phyloP scores from a whole-genome alignment of 306 rosid genomes.

The Castanopsis chinensis region DNA sequence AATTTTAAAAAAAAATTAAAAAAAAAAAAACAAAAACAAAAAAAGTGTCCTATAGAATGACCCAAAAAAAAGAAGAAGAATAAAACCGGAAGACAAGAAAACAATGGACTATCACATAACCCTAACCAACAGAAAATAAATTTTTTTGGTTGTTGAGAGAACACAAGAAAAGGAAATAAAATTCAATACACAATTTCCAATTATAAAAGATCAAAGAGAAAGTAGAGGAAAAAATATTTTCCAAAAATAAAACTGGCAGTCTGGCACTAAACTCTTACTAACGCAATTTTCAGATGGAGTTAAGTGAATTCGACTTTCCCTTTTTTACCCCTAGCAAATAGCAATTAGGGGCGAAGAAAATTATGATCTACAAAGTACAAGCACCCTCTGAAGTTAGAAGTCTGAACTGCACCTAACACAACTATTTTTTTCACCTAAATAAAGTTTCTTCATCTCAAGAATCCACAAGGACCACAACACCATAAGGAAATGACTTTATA shows the following conservation, averaged over 20 bases:
- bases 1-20: too few species aligned
- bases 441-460: background rate
- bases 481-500: background rate
- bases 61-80: background rate
- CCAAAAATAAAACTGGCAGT: too few species aligned
- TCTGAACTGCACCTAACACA: background rate
- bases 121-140: slow-evolving; percentile 15
- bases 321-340: background rate
- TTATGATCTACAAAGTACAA: background rate
- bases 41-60: too few species aligned
- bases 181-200: background rate
- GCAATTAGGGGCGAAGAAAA: background rate
- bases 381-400: background rate
- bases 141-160: slow-evolving; percentile 23
- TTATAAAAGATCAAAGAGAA: too few species aligned
- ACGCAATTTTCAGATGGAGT: background rate
- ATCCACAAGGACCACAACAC: background rate
- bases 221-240: too few species aligned
- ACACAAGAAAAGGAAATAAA: slow-evolving; percentile 3
- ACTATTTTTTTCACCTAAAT: background rate
- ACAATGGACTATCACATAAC: slow-evolving; percentile 5
- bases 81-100: background rate
- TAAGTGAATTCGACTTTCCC: background rate
- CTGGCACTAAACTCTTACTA: too few species aligned
- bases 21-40: too few species aligned